A percentile compares a stretch with the other conserved stretches of the same genome.
Evolutionary conservation across 768 basidiomycete species (phyloP).

Genomic region (Leccinum incarnatum): DNA sequence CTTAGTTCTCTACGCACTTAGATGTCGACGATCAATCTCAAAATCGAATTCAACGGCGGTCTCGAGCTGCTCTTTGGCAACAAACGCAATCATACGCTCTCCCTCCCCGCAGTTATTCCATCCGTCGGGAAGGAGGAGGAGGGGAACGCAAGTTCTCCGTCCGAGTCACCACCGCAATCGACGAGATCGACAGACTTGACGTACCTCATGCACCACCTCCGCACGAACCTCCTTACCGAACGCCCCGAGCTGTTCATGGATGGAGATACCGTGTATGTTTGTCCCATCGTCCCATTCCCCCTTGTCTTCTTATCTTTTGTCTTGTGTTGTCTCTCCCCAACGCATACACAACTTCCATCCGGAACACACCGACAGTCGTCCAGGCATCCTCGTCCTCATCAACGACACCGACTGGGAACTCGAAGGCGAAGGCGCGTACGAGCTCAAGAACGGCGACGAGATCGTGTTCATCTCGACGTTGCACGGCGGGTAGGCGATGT

Average conservation of each 20-base stretch:
- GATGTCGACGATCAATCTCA: slow-evolving; percentile 38
- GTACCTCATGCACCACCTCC: slow-evolving; percentile 77
- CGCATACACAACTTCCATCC: too few relatives aligned
- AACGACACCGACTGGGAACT: slow-evolving; percentile 99
- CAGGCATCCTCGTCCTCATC: slow-evolving; percentile 94
- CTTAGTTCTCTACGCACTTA: neutral
- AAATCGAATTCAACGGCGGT: slow-evolving; percentile 80
- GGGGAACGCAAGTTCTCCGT: neutral
- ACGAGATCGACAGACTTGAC: slow-evolving; percentile 58
- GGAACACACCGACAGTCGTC: slow-evolving; percentile 57
- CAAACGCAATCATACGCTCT: slow-evolving; percentile 54
- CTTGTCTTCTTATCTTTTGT: neutral
- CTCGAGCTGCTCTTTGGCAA: slow-evolving; percentile 84
- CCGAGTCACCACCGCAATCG: neutral
- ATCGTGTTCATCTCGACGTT: slow-evolving; percentile 96
- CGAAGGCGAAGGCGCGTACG: slow-evolving; percentile 89
- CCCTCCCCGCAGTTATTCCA: slow-evolving; percentile 46
- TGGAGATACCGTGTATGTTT: slow-evolving; percentile 74
- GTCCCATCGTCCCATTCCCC: neutral
- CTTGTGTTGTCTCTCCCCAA: neutral
- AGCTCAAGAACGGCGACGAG: slow-evolving; percentile 75
- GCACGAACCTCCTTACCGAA: slow-evolving; percentile 75
- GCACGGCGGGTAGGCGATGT: slow-evolving; percentile 52
- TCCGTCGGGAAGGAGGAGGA: neutral
- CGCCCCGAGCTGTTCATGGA: slow-evolving; percentile 89